Evolutionary conservation across 2,329 filamentous ascomycete species (phyloP), one percentile per base, ranked within the genome.

Genomic region (Neonectria magnoliae): DNA sequence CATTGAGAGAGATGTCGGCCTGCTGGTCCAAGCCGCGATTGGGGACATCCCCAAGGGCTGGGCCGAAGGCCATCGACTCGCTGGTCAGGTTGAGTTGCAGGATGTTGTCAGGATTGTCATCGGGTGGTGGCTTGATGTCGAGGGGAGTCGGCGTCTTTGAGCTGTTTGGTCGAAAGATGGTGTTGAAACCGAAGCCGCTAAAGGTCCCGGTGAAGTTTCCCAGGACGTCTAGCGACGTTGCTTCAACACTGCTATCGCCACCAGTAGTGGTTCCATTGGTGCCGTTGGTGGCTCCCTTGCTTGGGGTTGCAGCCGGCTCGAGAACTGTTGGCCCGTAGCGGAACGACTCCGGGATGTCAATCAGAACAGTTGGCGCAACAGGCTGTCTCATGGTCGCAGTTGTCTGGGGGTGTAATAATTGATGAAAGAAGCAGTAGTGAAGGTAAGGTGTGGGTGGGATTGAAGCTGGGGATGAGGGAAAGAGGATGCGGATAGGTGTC

Each of bases 31-130:
- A 27, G 0, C 80, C 80, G 0, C 81, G 79, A 68, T 82, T 82
- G 9, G 79, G 79, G 0, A 82, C 71, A 6, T 70, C 68, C 7
- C 78, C 77, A 27, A 82, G 70, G 0, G 72, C 42, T 4, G 65
- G 65, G 3, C 67, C 67, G 57, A 82, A 82, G 1, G 67, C 65
- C 64, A 77, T 64, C 0, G 71, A 73, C 61, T 82, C 81, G 4
- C 66, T 68, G 2, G 79, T 81, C 1, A 82, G 72, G 50, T 81
- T 81, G 29, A 81, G 71, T 31, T 82, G 73, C 16, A 82, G 63
- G 27, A 80, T 68, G 57, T 80, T 79, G 55, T 76, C 72, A 38
- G 66, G 67, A 0, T 64, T 50, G 8, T 59, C 53, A 18, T 41
- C 4, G 16, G 4, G 53, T 29, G 5, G 69, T 58, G 5, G 71